Evolutionary conservation across 805 yeast genomes (phyloP).

Genomic region (Brettanomyces custersianus): DNA sequence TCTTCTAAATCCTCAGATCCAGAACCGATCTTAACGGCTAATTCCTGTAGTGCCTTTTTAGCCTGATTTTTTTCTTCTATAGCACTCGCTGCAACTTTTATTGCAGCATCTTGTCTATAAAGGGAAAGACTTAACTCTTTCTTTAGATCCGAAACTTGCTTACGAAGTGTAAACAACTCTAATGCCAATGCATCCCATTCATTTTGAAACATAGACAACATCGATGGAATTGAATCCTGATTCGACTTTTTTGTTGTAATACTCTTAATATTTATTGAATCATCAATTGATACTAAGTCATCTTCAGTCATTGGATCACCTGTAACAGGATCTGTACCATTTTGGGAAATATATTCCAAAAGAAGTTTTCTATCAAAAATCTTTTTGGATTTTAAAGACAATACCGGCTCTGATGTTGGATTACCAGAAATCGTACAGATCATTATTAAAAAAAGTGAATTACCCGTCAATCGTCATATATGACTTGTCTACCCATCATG

Average conservation of each 20-base stretch:
- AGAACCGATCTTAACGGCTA: conserved; percentile 34
- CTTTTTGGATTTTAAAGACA: conserved; percentile 62
- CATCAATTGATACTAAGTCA: conserved; percentile 42
- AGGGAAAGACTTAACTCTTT: conserved; percentile 70
- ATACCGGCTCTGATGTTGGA: conserved; percentile 59
- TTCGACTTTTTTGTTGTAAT: conserved; percentile 27
- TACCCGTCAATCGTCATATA: too few relatives aligned
- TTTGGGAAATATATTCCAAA: conserved; percentile 50
- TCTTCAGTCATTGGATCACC: conserved; percentile 49
- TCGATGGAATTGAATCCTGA: conserved; percentile 63
- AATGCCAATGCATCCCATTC: conserved; percentile 87
- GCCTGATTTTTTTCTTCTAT: conserved; percentile 73
- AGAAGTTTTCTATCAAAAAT: conserved; percentile 61
- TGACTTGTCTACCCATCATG: too few relatives aligned
- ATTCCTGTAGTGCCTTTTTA: conserved; percentile 48
- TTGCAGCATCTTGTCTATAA: conserved; percentile 86
- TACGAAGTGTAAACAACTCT: conserved; percentile 69
- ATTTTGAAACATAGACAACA: conserved; percentile 67
- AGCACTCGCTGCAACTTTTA: conserved; percentile 70
- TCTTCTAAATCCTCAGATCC: conserved; percentile 7
- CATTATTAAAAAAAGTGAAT: too few relatives aligned
- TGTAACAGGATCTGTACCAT: conserved; percentile 69
- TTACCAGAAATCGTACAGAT: conserved; percentile 52
- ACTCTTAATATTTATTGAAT: not conserved
- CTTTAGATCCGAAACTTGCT: conserved; percentile 56